phyloP scores from a whole-genome alignment of 176 grass and related monocot species.

The Ensete glaucum region DNA sequence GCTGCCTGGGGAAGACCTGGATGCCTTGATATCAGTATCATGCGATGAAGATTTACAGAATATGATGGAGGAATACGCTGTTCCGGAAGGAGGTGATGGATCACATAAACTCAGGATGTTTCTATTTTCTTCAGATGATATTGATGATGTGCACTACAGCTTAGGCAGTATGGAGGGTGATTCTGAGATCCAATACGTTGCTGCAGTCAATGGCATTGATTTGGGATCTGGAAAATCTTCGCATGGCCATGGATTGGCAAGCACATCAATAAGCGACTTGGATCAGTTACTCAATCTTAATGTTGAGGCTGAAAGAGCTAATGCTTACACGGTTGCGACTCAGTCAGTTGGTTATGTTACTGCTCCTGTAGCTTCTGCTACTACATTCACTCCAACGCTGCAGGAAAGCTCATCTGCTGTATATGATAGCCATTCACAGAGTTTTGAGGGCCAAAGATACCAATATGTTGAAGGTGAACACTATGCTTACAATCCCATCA shows the following conservation, averaged over 20 bases:
- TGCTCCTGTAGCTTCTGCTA: slow-evolving; percentile 21
- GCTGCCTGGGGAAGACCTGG: slow-evolving; percentile 81
- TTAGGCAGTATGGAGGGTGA: slow-evolving; percentile 77
- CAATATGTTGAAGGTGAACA: slow-evolving; percentile 35
- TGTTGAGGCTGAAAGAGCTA: slow-evolving; percentile 32
- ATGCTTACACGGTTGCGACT: slow-evolving; percentile 29
- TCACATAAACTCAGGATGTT: slow-evolving; percentile 88
- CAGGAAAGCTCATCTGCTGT: slow-evolving; percentile 27
- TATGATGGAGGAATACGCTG: slow-evolving; percentile 81
- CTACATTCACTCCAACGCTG: slow-evolving; percentile 22
- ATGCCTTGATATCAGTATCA: slow-evolving; percentile 77
- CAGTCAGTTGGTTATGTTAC: slow-evolving; percentile 27
- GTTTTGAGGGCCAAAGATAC: slow-evolving; percentile 32
- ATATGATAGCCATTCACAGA: slow-evolving; percentile 32
- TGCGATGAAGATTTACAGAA: slow-evolving; percentile 83
- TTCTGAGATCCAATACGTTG: slow-evolving; percentile 86
- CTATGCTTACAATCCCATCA: slow-evolving; percentile 22
- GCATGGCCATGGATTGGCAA: slow-evolving; percentile 46
- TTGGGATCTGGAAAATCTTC: slow-evolving; percentile 36
- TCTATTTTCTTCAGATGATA: slow-evolving; percentile 69
- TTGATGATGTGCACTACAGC: slow-evolving; percentile 60
- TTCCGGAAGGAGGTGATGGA: slow-evolving; percentile 58
- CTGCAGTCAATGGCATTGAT: slow-evolving; percentile 77
- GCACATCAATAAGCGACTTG: slow-evolving; percentile 41
- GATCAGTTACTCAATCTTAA: slow-evolving; percentile 71